Percentiles rank a stretch among this genome's conserved stretches.
phyloP scores from a whole-genome alignment of 1,284 basidiomycete genomes.

The Tylopilus sp. region DNA sequence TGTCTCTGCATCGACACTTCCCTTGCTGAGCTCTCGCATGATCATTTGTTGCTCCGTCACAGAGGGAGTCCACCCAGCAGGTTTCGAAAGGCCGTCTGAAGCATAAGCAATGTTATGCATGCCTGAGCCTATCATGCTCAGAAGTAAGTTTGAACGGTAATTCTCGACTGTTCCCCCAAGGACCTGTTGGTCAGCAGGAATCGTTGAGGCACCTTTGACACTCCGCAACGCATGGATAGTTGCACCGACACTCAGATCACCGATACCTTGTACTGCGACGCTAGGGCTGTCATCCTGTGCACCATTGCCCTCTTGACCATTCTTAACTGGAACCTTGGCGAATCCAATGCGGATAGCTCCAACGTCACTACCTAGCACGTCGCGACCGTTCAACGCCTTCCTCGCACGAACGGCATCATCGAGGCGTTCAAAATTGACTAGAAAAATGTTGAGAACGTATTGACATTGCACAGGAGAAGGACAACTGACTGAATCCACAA shows the following conservation, averaged over 20 bases:
- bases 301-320: conserved; percentile 63
- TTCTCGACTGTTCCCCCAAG: conserved; percentile 89
- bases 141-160: conserved; percentile 86
- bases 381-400: conserved; percentile 92
- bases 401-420: conserved; percentile 95
- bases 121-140: conserved; percentile 89
- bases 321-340: conserved; percentile 92
- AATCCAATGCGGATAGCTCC: conserved; percentile 96
- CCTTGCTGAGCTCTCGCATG: conserved; percentile 85
- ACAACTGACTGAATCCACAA: conserved; percentile 82
- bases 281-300: conserved; percentile 61
- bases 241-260: conserved; percentile 78
- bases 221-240: conserved; percentile 82
- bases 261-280: conserved; percentile 72
- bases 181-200: conserved; percentile 89
- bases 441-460: conserved; percentile 7
- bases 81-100: conserved; percentile 55
- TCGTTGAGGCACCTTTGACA: conserved; percentile 83
- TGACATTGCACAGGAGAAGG: background rate
- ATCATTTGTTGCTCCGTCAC: conserved; percentile 94
- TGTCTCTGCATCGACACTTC: conserved; percentile 73
- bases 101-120: conserved; percentile 60
- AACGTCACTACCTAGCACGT: conserved; percentile 92
- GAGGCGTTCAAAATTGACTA: conserved; percentile 94
- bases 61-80: conserved; percentile 61